A percentile compares a stretch with the other conserved stretches of the same genome.
These are phyloP conservation scores for Xylariaceae sp. DNA, from an alignment of 2,329 filamentous ascomycete genomes.

Conservation along the genomic window DNA sequence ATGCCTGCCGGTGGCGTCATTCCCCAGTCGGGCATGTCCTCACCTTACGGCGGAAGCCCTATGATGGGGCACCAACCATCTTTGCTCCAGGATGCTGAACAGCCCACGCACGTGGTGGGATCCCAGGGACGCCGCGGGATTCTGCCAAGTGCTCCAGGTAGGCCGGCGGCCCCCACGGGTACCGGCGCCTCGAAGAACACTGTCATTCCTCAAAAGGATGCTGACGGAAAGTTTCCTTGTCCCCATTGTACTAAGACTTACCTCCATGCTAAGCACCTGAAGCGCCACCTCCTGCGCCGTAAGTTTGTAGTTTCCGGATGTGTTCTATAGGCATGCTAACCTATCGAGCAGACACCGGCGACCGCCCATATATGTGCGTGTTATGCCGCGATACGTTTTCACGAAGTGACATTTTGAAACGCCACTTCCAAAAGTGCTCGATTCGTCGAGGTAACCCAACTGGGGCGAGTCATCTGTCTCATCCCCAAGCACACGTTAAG, in stretches of 20 bases:
- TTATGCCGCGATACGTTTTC: constrained; percentile 98
- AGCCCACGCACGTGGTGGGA: constrained; percentile 90
- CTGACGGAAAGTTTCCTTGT: constrained; percentile 97
- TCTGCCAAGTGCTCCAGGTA: constrained; percentile 85
- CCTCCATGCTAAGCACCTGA: constrained; percentile 94
- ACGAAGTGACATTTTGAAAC: constrained; percentile 96
- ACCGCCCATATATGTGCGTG: constrained; percentile 97
- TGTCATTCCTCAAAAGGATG: constrained; percentile 90
- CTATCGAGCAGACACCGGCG: constrained; percentile 78
- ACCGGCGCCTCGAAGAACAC: constrained; percentile 76
- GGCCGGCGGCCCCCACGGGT: constrained; percentile 78
- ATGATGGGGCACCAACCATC: constrained; percentile 62
- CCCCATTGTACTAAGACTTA: constrained; percentile 99
- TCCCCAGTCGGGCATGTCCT: constrained; percentile 62
- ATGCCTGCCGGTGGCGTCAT: constrained; percentile 73
- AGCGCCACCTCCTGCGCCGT: constrained; percentile 95
- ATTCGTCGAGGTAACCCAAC: constrained; percentile 95
- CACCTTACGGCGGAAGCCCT: constrained; percentile 65
- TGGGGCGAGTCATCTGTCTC: constrained; percentile 90
- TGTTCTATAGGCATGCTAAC: constrained; percentile 25
- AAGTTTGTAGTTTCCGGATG: constrained; percentile 56
- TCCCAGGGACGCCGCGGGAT: constrained; percentile 93
- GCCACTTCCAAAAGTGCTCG: constrained; percentile 99
- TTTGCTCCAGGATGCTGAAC: constrained; percentile 64
- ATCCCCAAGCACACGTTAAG: constrained; percentile 88